Conservation (phyloP, 441 rosid species). For the Populus hybrid region DNA sequence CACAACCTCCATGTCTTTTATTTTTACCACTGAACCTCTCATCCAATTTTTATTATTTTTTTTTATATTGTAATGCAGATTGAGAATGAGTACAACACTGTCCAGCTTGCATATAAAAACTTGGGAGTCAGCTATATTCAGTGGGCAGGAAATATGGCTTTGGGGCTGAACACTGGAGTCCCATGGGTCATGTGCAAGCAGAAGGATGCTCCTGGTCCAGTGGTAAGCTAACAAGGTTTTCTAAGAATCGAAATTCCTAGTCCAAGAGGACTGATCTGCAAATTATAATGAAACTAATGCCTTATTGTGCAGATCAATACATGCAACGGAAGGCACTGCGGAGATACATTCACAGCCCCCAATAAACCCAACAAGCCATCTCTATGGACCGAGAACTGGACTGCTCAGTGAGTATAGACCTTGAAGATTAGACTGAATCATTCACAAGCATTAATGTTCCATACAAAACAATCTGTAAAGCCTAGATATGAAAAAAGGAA, state of each 20-base stretch:
- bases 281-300: background rate
- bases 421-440: background rate
- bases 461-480: background rate
- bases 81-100: constrained; percentile 89
- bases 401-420: constrained; percentile 62
- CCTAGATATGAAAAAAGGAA: background rate
- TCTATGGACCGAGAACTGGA: constrained; percentile 96
- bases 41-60: background rate
- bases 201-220: constrained; percentile 78
- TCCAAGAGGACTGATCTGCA: background rate
- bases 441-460: background rate
- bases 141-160: constrained; percentile 78
- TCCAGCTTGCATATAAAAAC: constrained; percentile 72
- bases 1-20: background rate
- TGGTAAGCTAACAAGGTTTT: constrained; percentile 37
- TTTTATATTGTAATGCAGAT: constrained; percentile 46
- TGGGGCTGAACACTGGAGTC: constrained; percentile 46
- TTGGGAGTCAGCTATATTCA: constrained; percentile 61
- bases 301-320: constrained; percentile 57
- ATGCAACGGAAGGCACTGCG: constrained; percentile 96
- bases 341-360: constrained; percentile 86
- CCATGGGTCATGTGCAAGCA: constrained; percentile 99
- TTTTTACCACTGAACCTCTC: background rate
- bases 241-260: background rate
- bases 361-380: constrained; percentile 69